These are phyloP conservation scores for Bipolaris zeicola DNA, from an alignment of 2,329 filamentous ascomycete species.

Conservation along the genomic window DNA sequence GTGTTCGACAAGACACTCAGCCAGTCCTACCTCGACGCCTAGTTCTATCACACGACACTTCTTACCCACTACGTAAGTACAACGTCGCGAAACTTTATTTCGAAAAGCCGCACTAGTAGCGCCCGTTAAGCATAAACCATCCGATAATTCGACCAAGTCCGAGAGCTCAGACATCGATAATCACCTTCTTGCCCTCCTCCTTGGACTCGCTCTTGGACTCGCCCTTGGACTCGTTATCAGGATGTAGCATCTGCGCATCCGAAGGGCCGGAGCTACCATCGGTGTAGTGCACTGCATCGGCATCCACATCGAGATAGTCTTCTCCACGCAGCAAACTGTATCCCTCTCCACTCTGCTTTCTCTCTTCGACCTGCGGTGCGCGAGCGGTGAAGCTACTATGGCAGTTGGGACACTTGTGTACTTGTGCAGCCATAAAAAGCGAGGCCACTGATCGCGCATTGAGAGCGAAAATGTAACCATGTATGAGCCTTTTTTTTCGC, in stretches of 20 bases:
- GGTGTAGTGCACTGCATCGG: constrained; percentile 18
- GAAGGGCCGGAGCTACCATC: constrained; percentile 8
- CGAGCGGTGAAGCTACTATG: constrained; percentile 12
- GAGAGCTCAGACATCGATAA: constrained; percentile 12
- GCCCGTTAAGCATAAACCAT: not conserved
- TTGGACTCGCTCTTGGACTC: constrained; percentile 13
- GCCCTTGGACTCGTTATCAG: constrained; percentile 9
- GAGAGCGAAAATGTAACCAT: constrained; percentile 16
- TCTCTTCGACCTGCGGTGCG: not conserved
- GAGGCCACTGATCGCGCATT: constrained; percentile 7
- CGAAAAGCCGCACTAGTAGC: not conserved
- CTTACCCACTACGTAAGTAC: no score
- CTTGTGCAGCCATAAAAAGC: not conserved
- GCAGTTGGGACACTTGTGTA: constrained; percentile 27
- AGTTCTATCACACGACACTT: no score
- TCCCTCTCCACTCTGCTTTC: constrained; percentile 8
- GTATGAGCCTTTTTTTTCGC: constrained; percentile 16
- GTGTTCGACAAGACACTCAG: no score
- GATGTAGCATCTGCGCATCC: constrained; percentile 11
- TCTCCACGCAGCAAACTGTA: constrained; percentile 28
- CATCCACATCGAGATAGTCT: constrained; percentile 23
- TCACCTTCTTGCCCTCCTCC: constrained; percentile 12
- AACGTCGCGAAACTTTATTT: no score
- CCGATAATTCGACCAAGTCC: not conserved
- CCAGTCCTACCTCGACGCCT: no score